Base-by-base conservation (phyloP, 164 flowering plant species). In the Magnolia sinica region DNA sequence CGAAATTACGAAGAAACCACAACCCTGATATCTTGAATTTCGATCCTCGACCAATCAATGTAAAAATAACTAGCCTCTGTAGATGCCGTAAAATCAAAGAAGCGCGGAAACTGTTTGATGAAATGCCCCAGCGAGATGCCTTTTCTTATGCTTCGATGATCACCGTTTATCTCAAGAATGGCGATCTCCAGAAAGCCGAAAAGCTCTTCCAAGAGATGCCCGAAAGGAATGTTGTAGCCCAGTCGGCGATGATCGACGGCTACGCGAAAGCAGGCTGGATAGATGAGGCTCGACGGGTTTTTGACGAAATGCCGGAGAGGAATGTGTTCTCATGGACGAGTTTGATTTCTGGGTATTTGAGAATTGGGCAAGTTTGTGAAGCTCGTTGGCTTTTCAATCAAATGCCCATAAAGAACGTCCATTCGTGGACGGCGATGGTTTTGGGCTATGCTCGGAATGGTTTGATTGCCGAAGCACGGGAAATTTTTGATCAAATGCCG, bases 351-450 rank as follows among this genome's bases (percentile, higher is more conserved):
- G 91, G 89, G 74, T 88, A 86, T 66, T 78, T 87, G 58, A 72
- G 77, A 31, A 61, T 67, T 16, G 86, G 92, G 13, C 50, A 51
- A 8, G 80, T 84, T 52, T 79, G 73, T 72, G 87, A 83, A 74
- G 92, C 87, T 68, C 68, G 79, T 11, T 51, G 67, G 65, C 74
- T 89, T 50, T 88, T 87, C 76, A 50, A 85, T 69, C 75, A 59
- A 61, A 89, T 85, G 89, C 88, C 89, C 0, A 75, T 13, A 23
- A 84, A 82, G 66, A 88, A 85, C 78, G 79, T 71, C 37, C 76
- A 84, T 64, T 77, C 91, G 6, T 86, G 89, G 93, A 88, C 89
- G 16, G 86, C 87, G 76, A 80, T 87, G 87, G 79, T 90, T 66
- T 84, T 84, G 49, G 91, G 90, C 73, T 88, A 86, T 66, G 79